These are phyloP conservation scores for Seiridium unicorne DNA, from an alignment of 2,329 filamentous ascomycete species.

Conservation along the genomic window DNA sequence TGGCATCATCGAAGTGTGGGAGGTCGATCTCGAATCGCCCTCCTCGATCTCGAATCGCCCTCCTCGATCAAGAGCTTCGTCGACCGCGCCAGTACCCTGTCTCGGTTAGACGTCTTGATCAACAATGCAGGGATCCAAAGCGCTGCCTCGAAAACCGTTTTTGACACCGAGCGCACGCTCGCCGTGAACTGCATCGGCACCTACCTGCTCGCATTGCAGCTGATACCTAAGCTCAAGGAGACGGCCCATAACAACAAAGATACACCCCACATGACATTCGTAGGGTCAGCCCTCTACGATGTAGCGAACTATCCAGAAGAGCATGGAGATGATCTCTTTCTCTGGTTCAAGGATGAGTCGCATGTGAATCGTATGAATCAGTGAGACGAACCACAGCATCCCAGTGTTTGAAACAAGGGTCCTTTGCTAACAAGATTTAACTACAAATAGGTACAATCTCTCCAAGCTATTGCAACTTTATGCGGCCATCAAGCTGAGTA, in stretches of 20 bases:
- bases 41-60: slow-evolving; percentile 37
- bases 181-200: slow-evolving; percentile 32
- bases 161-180: slow-evolving; percentile 48
- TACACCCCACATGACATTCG: slow-evolving; percentile 15
- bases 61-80: slow-evolving; percentile 39
- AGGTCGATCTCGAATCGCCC: slow-evolving; percentile 38
- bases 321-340: slow-evolving; percentile 17
- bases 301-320: slow-evolving; percentile 17
- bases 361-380: slow-evolving; percentile 11
- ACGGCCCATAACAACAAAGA: slow-evolving; percentile 10
- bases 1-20: slow-evolving; percentile 38
- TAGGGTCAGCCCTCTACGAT: slow-evolving; percentile 17
- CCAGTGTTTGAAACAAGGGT: background rate
- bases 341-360: slow-evolving; percentile 13
- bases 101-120: slow-evolving; percentile 41
- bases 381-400: slow-evolving; percentile 1
- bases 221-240: slow-evolving; percentile 27
- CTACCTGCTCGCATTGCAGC: slow-evolving; percentile 23
- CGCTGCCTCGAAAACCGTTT: slow-evolving; percentile 30
- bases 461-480: slow-evolving; percentile 17
- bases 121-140: slow-evolving; percentile 39
- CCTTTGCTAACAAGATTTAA: background rate
- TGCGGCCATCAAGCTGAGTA: slow-evolving; percentile 9
- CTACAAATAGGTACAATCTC: slow-evolving; percentile 14
- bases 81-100: slow-evolving; percentile 27